Conservation (phyloP, 129 eudicot genomes). For the Artemisia tridentata region DNA sequence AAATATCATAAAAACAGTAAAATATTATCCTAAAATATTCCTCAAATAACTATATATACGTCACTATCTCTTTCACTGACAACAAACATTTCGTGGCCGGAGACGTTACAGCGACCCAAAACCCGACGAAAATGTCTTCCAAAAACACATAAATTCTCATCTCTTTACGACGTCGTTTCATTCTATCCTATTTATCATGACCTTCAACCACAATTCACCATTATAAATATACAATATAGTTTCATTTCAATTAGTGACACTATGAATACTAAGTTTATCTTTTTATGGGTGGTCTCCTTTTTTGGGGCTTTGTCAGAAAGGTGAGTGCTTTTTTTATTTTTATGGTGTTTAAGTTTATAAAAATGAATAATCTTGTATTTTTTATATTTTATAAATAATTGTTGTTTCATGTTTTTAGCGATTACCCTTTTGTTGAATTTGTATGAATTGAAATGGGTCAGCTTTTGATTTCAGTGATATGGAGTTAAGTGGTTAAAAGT, state of each 20-base stretch:
- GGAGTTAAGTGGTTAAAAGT: not conserved
- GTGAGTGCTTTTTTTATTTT: constrained; percentile 23
- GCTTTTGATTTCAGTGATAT: not conserved
- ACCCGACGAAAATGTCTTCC: constrained; percentile 28
- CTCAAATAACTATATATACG: not conserved
- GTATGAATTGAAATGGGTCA: not conserved
- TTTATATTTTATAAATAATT: not conserved
- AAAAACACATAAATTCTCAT: constrained; percentile 5
- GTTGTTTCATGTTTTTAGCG: not conserved
- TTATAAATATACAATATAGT: not conserved
- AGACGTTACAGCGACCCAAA: constrained; percentile 15
- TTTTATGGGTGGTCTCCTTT: constrained; percentile 24
- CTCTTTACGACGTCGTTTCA: constrained; percentile 19
- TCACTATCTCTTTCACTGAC: constrained; percentile 9
- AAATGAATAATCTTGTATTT: not conserved
- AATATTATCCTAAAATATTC: no score
- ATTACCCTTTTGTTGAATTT: no score
- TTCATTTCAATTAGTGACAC: not conserved
- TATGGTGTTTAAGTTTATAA: not conserved
- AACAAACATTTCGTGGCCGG: constrained; percentile 21
- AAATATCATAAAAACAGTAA: no score
- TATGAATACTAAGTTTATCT: constrained; percentile 26
- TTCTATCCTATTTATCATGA: not conserved
- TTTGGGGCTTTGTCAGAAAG: constrained; percentile 30
- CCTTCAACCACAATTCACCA: not conserved